Base-by-base conservation (phyloP, 2,329 filamentous ascomycete species). In the Colletotrichum godetiae region DNA sequence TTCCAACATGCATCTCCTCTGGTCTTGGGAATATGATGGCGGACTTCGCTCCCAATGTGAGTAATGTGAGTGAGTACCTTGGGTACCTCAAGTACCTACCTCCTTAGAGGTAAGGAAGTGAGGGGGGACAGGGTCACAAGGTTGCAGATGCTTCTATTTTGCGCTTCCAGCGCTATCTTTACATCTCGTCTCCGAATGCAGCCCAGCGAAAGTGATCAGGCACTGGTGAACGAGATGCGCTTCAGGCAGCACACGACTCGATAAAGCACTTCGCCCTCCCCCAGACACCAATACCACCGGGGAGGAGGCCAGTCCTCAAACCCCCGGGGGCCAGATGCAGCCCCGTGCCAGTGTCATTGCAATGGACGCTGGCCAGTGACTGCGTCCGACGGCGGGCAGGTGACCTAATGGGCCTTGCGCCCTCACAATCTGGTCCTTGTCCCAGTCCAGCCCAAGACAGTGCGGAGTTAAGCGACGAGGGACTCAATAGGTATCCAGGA, bases 331-430 rank as follows among this genome's bases (percentile, higher is more conserved):
- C 49, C 52, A 65, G 62, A 37, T 52, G 49, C 57, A 24, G 31
- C 42, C 58, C 49, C 58, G 46, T 69, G 65, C 58, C 69, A 59
- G 65, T 29, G 66, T 69, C 69, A 57, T n/a, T 67, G 67, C 55
- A 42, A 59, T 27, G 22, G 24, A 24, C 37, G 29, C 15, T 59
- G 31, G 57, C 55, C 62, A 67, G 53, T 64, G 53, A 61, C 27
- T 59, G 56, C 49, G 56, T 65, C 35, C 15, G 35, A 61, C 67
- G 22, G n/a, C 46, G 27, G 24, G 60, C 67, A 70, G 71, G 71
- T 73, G 67, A 70, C 60, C 60, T 55, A 49, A 29, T 33, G 67
- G 52, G 22, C 56, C 55, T 55, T 59, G 33, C 53, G 24, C 37
- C 27, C 59, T 73, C n/a, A 37, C 6, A 24, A 12, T n/a, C 6